Evolutionary conservation across 2,329 filamentous ascomycete species (phyloP).

Genomic region (Davidsoniella virescens): DNA sequence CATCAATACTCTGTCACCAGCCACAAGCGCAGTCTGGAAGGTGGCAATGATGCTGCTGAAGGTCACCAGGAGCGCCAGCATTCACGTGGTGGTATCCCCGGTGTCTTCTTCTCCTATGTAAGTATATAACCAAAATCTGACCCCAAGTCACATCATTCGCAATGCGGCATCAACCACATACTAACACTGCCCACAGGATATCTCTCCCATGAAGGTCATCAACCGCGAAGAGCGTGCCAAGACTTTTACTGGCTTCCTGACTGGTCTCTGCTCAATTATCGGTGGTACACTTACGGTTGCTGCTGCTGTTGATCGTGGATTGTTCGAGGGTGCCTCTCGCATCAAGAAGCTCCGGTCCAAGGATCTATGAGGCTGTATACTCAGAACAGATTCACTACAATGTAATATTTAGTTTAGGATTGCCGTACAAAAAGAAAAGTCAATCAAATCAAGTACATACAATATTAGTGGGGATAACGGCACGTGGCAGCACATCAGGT

Average conservation of each 20-base stretch:
- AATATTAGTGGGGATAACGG: no score
- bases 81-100: slow-evolving; percentile 79
- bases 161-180: background rate
- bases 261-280: slow-evolving; percentile 84
- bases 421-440: no score
- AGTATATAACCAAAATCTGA: slow-evolving; percentile 24
- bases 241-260: slow-evolving; percentile 80
- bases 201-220: slow-evolving; percentile 98
- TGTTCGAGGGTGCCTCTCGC: slow-evolving; percentile 75
- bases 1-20: slow-evolving; percentile 98
- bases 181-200: slow-evolving; percentile 43
- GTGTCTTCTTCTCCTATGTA: slow-evolving; percentile 96
- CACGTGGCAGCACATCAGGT: no score
- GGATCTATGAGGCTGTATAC: slow-evolving; percentile 28
- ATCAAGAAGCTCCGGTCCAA: slow-evolving; percentile 73
- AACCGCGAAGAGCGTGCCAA: slow-evolving; percentile 86
- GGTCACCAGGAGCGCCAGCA: slow-evolving; percentile 88
- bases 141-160: background rate
- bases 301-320: slow-evolving; percentile 73
- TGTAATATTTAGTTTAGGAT: background rate
- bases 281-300: slow-evolving; percentile 92
- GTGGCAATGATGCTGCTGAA: slow-evolving; percentile 70
- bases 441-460: no score
- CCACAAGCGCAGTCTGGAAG: slow-evolving; percentile 74
- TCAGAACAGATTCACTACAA: background rate